Evolutionary conservation across 192 early-diverging fungal species (phyloP), one percentile per base, ranked within the genome.

Genomic region (Coemansia sp.): DNA sequence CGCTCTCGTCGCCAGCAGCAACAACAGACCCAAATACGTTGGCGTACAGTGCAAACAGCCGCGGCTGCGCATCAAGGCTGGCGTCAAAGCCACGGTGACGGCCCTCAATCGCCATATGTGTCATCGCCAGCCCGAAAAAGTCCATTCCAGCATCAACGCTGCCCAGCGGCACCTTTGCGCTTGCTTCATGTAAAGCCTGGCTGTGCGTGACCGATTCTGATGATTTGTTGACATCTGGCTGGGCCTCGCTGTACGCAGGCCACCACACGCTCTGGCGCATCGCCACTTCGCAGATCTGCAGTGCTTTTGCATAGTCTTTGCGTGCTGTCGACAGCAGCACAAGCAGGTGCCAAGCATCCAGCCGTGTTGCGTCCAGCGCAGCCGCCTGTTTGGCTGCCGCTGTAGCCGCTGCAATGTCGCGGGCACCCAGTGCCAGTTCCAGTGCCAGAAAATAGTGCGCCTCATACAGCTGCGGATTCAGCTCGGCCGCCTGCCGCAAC

Each of bases 341-440:
- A 25, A 93, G 60, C n/a, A 93, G 71, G 62, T 93, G 88, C 90
- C 90, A 93, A 9, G 90, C 88, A 29, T 87, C 83, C 35, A 89
- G 75, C 45, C 89, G 83, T 6, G 66, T 62, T 0, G 85, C 57
- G 25, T 87, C 79, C 41, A 88, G 57, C 27, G 64, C 67, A 21
- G 90, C 60, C 4, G 86, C 85, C 35, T 84, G 77, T 57, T 83
- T 87, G 3, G 86, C 75, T 12, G 79, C 60, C 14, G 57, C 49
- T 8, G 85, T 83, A 5, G 91, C 90, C 32, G 83, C 76, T 5
- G 72, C 29, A 22, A 88, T 79, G 32, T 90, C 84, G 15, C 88
- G 84, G 1, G 74, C 66, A 61, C 85, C 88, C 22, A 86, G 71
- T 5, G 90, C 90, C 29, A 84, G 84, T 77, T 91, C 88, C 2